These are phyloP conservation scores for Euphorbia tirucalli DNA, from an alignment of 345 rosid genomes.

Conservation along the genomic window DNA sequence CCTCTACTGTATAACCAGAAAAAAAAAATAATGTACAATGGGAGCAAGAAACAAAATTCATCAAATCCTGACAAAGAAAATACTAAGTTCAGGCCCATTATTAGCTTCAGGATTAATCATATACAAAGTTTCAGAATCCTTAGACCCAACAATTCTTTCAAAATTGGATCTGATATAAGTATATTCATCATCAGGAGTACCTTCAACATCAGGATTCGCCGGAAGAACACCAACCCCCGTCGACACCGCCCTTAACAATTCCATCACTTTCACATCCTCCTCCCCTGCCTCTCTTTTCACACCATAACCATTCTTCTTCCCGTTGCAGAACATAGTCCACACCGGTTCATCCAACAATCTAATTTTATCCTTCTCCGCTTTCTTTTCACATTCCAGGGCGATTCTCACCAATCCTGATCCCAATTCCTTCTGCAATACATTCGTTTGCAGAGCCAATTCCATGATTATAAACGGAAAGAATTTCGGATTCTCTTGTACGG, in stretches of 20 bases:
- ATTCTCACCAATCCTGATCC: constrained; percentile 72
- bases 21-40: too few species aligned
- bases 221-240: constrained; percentile 94
- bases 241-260: constrained; percentile 64
- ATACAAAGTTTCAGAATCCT: constrained; percentile 73
- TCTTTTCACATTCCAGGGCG: constrained; percentile 71
- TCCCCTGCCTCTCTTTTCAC: constrained; percentile 61
- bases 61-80: constrained; percentile 71
- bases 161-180: constrained; percentile 79
- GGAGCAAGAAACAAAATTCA: too few species aligned
- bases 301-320: constrained; percentile 70
- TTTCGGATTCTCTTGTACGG: constrained; percentile 60
- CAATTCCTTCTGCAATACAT: constrained; percentile 55
- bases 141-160: constrained; percentile 76
- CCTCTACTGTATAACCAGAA: too few species aligned
- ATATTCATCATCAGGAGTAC: constrained; percentile 65
- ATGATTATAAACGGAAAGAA: constrained; percentile 59
- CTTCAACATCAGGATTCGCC: constrained; percentile 56
- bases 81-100: constrained; percentile 78
- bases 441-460: constrained; percentile 65
- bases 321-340: constrained; percentile 83
- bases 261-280: constrained; percentile 77
- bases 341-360: constrained; percentile 60
- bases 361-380: constrained; percentile 46
- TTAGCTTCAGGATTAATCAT: constrained; percentile 85